Base-by-base conservation (phyloP, 2,329 filamentous ascomycete genomes). In the Immersiporthe knoxdaviesiana region DNA sequence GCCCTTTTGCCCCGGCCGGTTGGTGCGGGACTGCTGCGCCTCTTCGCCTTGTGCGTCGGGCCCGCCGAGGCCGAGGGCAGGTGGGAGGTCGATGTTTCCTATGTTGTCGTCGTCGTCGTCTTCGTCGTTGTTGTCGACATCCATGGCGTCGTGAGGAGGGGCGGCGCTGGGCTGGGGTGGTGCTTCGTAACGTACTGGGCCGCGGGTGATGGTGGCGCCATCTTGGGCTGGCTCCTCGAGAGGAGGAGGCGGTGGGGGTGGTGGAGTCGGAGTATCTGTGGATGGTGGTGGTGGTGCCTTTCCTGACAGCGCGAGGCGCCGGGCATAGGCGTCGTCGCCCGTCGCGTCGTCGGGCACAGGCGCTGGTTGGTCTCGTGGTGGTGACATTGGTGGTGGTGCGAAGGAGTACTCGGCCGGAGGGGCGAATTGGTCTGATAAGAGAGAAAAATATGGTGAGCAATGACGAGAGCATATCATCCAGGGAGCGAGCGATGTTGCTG, bases 1-100 rank as follows among this genome's bases (percentile, higher is more conserved):
- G 65, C 91, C 92, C 72, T 90, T 87, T 78, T 97, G 92, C 21
- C 93, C 93, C 0, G 94, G 93, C 2, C 90, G 88, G 68, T 83
- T 87, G 56, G 90, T 90, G 50, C 88, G 87, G 41, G 84, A 79
- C 2, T 59, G 44, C 30, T 63, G 16, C 6, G 27, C 79, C 75
- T 80, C 78, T 70, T 80, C 79, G 44, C 70, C 63, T 44, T 75
- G 73, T 27, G 73, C 74, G 37, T 75, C 74, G 35, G 68, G 59
- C 78, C 59, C 60, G 74, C 72, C 18, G 84, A 83, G 21, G 84
- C 81, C 32, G 83, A 79, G 4, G 84, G 85, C 52, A 85, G 77
- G 68, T 68, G 68, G 79, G 96, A 97, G 72, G 39, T 65, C 54
- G 27, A 65, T 27, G 56, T 65, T 44, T 10, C 66, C 64, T 35